Evolutionary conservation across 805 yeast species (phyloP).

Genomic region (Jamesozyma spencerorum): DNA sequence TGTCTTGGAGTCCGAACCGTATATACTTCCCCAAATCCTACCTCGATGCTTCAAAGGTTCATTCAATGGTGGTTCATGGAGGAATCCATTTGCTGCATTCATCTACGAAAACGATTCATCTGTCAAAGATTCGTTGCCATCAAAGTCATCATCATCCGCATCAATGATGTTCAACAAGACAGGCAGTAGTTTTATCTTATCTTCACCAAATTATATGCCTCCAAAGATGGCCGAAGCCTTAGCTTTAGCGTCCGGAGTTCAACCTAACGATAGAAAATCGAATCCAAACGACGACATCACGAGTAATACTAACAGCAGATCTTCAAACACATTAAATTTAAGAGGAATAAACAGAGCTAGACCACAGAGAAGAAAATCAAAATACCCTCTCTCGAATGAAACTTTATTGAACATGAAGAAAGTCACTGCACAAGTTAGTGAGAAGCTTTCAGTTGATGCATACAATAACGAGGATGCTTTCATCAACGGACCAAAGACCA

Average conservation of each 20-base stretch:
- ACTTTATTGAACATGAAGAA: slow-evolving; percentile 20
- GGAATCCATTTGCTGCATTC: slow-evolving; percentile 48
- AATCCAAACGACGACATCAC: background rate
- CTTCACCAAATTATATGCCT: slow-evolving; percentile 6
- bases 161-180: slow-evolving; percentile 2
- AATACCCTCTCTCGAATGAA: slow-evolving; percentile 22
- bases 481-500: slow-evolving; percentile 10
- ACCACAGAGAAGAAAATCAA: slow-evolving; percentile 11
- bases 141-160: background rate
- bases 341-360: slow-evolving; percentile 14
- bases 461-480: slow-evolving; percentile 7
- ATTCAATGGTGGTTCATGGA: slow-evolving; percentile 75
- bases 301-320: background rate
- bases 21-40: slow-evolving; percentile 48
- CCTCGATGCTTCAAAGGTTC: slow-evolving; percentile 60
- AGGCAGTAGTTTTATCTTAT: too few species aligned
- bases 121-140: background rate
- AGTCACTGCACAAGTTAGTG: slow-evolving; percentile 16
- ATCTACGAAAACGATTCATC: slow-evolving; percentile 9
- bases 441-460: slow-evolving; percentile 11
- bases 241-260: slow-evolving; percentile 15
- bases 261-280: background rate
- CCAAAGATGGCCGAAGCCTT: slow-evolving; percentile 19
- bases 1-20: slow-evolving; percentile 13
- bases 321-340: slow-evolving; percentile 2